Percentiles rank a stretch among this genome's conserved stretches.
These are phyloP conservation scores for Aspergillus pseudotamarii DNA, from an alignment of 2,329 filamentous ascomycete species.

Conservation along the genomic window DNA sequence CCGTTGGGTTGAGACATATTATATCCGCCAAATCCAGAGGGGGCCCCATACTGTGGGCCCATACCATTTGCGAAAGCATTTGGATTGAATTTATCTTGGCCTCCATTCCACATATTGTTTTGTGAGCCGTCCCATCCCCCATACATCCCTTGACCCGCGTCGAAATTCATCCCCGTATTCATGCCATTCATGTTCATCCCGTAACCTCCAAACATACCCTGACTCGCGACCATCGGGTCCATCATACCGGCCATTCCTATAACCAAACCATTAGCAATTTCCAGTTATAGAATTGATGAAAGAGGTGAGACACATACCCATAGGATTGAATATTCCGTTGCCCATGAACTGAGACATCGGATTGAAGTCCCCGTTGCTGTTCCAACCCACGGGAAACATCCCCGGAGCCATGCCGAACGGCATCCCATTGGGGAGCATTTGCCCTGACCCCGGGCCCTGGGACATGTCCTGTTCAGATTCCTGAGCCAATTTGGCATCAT, in stretches of 20 bases:
- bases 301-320: slow-evolving; percentile 68
- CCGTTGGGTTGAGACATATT: slow-evolving; percentile 77
- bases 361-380: slow-evolving; percentile 66
- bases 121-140: slow-evolving; percentile 80
- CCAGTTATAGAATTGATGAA: not conserved
- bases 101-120: slow-evolving; percentile 73
- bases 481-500: slow-evolving; percentile 14
- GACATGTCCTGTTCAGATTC: slow-evolving; percentile 18
- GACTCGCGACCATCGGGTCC: slow-evolving; percentile 61
- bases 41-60: slow-evolving; percentile 80
- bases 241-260: slow-evolving; percentile 82
- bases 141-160: slow-evolving; percentile 64
- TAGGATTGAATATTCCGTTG: slow-evolving; percentile 64
- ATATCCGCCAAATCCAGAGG: slow-evolving; percentile 69
- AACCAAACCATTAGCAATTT: slow-evolving; percentile 20
- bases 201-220: slow-evolving; percentile 53
- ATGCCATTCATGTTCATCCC: slow-evolving; percentile 84
- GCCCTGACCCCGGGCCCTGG: slow-evolving; percentile 13
- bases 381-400: slow-evolving; percentile 61
- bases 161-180: slow-evolving; percentile 70
- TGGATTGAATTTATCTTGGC: slow-evolving; percentile 88
- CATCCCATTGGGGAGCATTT: slow-evolving; percentile 31
- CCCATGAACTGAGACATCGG: slow-evolving; percentile 70
- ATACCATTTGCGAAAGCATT: slow-evolving; percentile 74
- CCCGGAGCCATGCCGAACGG: slow-evolving; percentile 50